Conservation (phyloP, 768 basidiomycete species). For the Scleroderma citrinum region DNA sequence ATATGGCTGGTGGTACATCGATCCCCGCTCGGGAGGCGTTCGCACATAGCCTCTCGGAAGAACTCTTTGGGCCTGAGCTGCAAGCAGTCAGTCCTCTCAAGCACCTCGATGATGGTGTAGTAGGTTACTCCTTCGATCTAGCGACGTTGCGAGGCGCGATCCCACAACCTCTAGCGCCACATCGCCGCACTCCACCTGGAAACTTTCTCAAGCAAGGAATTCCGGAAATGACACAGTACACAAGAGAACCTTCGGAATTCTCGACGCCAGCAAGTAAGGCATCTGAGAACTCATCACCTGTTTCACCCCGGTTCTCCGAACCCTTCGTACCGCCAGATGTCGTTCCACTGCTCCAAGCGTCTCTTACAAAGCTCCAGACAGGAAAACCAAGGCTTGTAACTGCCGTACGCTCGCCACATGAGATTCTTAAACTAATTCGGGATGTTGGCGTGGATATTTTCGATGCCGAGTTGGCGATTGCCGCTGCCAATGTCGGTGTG, state of each 20-base stretch:
- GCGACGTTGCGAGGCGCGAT: slow-evolving; percentile 36
- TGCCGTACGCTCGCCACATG: slow-evolving; percentile 58
- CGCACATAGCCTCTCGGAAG: slow-evolving; percentile 49
- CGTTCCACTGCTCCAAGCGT: slow-evolving; percentile 47
- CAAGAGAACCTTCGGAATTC: slow-evolving; percentile 4
- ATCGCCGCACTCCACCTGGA: slow-evolving; percentile 10
- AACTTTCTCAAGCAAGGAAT: slow-evolving; percentile 10
- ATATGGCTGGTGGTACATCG: slow-evolving; percentile 60
- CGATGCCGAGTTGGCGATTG: slow-evolving; percentile 66
- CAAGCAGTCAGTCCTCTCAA: slow-evolving; percentile 44
- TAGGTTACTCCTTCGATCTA: slow-evolving; percentile 70
- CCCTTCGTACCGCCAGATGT: slow-evolving; percentile 12
- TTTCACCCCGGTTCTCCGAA: slow-evolving; percentile 3
- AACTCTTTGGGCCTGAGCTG: slow-evolving; percentile 49
- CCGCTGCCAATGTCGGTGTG: slow-evolving; percentile 62
- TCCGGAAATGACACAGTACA: slow-evolving; percentile 10
- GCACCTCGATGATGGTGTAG: slow-evolving; percentile 60
- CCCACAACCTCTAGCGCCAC: slow-evolving; percentile 10
- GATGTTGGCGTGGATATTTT: slow-evolving; percentile 71
- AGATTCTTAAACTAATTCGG: slow-evolving; percentile 60
- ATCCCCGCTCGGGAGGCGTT: slow-evolving; percentile 59
- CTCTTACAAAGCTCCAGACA: slow-evolving; percentile 47
- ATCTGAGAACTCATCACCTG: background rate
- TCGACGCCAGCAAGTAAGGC: slow-evolving; percentile 5
- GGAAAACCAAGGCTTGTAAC: slow-evolving; percentile 62